Evolutionary conservation across 257 asterid genomes (phyloP), one percentile per base, ranked within the genome.

Genomic region (Salvia splendens): DNA sequence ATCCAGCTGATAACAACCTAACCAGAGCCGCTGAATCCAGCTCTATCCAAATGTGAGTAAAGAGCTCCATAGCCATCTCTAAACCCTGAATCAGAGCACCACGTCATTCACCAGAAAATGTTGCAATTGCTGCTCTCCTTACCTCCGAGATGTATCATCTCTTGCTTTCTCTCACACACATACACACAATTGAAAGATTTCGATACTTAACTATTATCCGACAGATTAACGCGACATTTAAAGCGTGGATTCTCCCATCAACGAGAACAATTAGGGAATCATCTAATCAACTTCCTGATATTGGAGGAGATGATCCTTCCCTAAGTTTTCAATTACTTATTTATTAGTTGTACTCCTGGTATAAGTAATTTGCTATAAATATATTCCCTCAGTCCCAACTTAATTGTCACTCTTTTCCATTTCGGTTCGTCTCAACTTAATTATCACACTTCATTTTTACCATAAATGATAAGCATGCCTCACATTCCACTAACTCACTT

Each of bases 261-360:
- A 84, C 74, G 8, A 74, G 79, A 68, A 71, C 61, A 41, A 5
- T 8, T 3, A 73, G 52, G 78, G 70, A 80, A 53, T 61, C 79
- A 3, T 32, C 80, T 12, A 47, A 79, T 50, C 86, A 81, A 58
- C 87, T 85, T 32, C 96, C 91, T 0, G 71, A 65, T 50, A 81
- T 89, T 2, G 92, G 95, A 0, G 82, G 79, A 8, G 96, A 92
- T 14, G 98, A 92, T 74, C 96, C 96, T 46, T 89, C 92, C 2
- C 84, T 91, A 85, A 77, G 80, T 72, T 15, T 48, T 35, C 48
- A 11, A 14, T 46, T 11, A 43, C 30, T 24, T 24, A 24, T 2
- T 49, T 30, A 53, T 2, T 6, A 8, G 1, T 9, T 1, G 47
- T 45, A 45, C 30, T 24, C 30, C 20, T 17, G 11, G 11, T 3